phyloP scores from a whole-genome alignment of 2,329 filamentous ascomycete species.

The Amylocarpus encephaloides region DNA sequence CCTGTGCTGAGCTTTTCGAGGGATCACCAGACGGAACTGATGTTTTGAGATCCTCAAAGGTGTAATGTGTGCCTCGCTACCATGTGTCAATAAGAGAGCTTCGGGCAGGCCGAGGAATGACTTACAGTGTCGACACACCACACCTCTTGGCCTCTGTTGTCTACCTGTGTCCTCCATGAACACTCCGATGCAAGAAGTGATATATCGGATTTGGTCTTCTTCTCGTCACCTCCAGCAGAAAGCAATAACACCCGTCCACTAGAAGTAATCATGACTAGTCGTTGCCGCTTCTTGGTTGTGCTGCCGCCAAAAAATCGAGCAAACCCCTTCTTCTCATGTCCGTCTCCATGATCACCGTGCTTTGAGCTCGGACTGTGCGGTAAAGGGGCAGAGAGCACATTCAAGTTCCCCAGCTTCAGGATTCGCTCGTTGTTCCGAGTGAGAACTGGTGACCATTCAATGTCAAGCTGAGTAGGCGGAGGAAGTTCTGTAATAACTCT shows the following conservation, averaged over 20 bases:
- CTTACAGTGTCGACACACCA: conserved; percentile 94
- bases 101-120: conserved; percentile 21
- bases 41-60: conserved; percentile 87
- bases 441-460: conserved; percentile 96
- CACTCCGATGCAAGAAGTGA: conserved; percentile 72
- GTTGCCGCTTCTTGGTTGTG: conserved; percentile 85
- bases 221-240: conserved; percentile 88
- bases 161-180: conserved; percentile 71
- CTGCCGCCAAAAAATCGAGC: conserved; percentile 89
- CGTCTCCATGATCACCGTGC: conserved; percentile 56
- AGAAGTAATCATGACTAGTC: conserved; percentile 91
- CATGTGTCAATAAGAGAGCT: conserved; percentile 13
- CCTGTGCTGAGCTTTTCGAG: conserved; percentile 66
- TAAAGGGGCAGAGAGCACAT: conserved; percentile 74
- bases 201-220: conserved; percentile 88
- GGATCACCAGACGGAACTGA: conserved; percentile 53
- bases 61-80: conserved; percentile 76
- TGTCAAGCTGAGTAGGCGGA: conserved; percentile 92
- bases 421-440: conserved; percentile 90
- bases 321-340: conserved; percentile 88
- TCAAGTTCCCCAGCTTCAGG: conserved; percentile 83
- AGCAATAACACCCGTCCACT: conserved; percentile 85
- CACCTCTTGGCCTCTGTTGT: conserved; percentile 78
- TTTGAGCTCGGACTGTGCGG: conserved; percentile 68
- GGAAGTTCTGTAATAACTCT: conserved; percentile 91